Percentiles rank a stretch among this genome's conserved stretches.
These are phyloP conservation scores for Candolleomyces aberdarensis DNA, from an alignment of 768 basidiomycete genomes.

Conservation along the genomic window DNA sequence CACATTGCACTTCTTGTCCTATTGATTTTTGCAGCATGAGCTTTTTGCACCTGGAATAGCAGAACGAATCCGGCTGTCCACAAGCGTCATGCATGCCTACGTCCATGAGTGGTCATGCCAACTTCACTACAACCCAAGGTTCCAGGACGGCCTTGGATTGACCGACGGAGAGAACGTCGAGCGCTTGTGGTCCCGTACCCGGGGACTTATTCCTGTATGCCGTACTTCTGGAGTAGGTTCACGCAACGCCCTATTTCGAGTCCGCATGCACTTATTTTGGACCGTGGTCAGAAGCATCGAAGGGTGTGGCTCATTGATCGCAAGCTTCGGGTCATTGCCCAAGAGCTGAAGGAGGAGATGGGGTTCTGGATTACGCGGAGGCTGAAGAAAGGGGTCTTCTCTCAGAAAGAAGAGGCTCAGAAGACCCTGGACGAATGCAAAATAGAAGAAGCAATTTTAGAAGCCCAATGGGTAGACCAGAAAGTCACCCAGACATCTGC, in stretches of 20 bases:
- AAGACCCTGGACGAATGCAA: conserved; percentile 16
- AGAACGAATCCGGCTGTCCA: conserved; percentile 24
- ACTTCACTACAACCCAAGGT: conserved; percentile 27
- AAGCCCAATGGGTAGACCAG: conserved; percentile 31
- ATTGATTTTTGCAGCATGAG: conserved; percentile 19
- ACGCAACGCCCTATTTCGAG: not conserved
- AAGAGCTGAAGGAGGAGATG: conserved; percentile 23
- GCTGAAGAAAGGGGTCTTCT: conserved; percentile 10
- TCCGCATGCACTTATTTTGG: too few species aligned
- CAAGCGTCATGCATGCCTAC: conserved; percentile 37
- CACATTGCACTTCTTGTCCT: conserved; percentile 3
- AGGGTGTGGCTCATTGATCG: not conserved
- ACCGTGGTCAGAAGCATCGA: not conserved
- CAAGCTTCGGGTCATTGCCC: conserved; percentile 15
- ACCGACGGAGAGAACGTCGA: conserved; percentile 33
- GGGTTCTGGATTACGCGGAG: conserved; percentile 29
- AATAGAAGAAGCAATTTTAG: conserved; percentile 15
- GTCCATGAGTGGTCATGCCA: conserved; percentile 33
- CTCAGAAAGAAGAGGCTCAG: conserved; percentile 12
- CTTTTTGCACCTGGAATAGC: conserved; percentile 19
- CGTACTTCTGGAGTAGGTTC: conserved; percentile 20
- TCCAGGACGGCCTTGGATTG: conserved; percentile 23
- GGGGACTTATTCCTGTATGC: conserved; percentile 8
- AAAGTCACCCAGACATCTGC: conserved; percentile 25
- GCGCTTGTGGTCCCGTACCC: conserved; percentile 28